Conservation (phyloP, 495 filamentous ascomycete genomes). For the Xylaria curta region DNA sequence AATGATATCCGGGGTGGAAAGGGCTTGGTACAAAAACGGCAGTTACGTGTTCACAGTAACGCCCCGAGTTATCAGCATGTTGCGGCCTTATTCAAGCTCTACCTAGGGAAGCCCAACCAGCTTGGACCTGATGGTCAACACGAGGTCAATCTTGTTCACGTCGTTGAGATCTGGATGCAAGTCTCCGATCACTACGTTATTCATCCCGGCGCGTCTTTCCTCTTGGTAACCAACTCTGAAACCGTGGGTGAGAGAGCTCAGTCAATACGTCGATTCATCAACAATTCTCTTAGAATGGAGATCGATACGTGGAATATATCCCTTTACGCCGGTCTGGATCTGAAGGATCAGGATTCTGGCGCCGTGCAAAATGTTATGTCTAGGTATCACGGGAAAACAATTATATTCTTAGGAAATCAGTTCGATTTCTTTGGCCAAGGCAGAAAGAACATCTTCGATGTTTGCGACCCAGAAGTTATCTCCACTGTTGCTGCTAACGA, state of each 20-base stretch:
- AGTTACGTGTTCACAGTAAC: slow-evolving; percentile 13
- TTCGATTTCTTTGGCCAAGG: slow-evolving; percentile 4
- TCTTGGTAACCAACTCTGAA: slow-evolving; percentile 13
- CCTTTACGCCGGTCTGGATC: slow-evolving; percentile 7
- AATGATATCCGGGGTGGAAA: neutral
- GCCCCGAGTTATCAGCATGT: slow-evolving; percentile 14
- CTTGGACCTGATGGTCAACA: neutral
- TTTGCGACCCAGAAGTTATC: slow-evolving; percentile 11
- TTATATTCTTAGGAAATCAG: slow-evolving; percentile 11
- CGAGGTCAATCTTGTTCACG: slow-evolving; percentile 10
- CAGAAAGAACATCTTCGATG: slow-evolving; percentile 5
- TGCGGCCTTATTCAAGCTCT: slow-evolving; percentile 11
- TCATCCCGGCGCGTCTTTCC: slow-evolving; percentile 12
- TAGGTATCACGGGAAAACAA: slow-evolving; percentile 13
- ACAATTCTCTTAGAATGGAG: slow-evolving; percentile 16
- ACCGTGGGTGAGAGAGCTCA: neutral
- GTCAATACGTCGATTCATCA: slow-evolving; percentile 5
- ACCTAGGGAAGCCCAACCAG: slow-evolving; percentile 9
- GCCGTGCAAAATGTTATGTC: slow-evolving; percentile 2
- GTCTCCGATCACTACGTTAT: slow-evolving; percentile 4
- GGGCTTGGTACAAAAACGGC: neutral
- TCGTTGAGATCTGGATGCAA: slow-evolving; percentile 14
- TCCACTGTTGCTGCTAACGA: slow-evolving; percentile 11
- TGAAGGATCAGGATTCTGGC: neutral
- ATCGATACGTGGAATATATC: slow-evolving; percentile 8